Evolutionary conservation across 2,329 filamentous ascomycete species (phyloP), one percentile per base, ranked within the genome.

Genomic region (Seiridium unicorne): DNA sequence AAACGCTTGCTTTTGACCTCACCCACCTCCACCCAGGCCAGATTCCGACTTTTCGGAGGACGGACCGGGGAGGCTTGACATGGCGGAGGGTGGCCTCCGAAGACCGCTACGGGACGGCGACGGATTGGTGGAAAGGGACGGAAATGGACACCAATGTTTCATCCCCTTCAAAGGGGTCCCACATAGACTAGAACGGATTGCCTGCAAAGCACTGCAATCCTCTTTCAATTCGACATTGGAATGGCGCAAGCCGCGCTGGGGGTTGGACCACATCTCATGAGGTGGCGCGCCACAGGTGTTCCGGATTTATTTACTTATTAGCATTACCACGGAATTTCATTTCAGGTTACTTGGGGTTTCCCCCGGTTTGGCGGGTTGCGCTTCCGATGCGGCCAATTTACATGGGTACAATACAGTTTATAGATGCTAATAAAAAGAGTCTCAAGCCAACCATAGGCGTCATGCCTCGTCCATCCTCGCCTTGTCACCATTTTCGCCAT

Each of bases 11-110:
- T 26, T 26, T 26, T 26, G 18, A 26, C 18, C 18, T 26, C 18
- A 26, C 18, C 18, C 18, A 26, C 18, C 18, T 26, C 18, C 18
- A 26, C 18, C 18, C 18, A 26, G 18, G 18, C 18, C 18, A 26
- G 18, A 26, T 26, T 26, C 18, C 7, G 31, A 55, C 4, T 6
- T 9, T 44, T 38, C 36, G 51, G 36, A 32, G 38, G 26, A 35
- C 54, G 54, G 54, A 44, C 54, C 54, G 54, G 54, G 11, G 32
- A 32, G 13, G 49, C 31, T 57, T 35, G 34, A 32, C 38, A 32
- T 55, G 42, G 44, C 54, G 54, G 54, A 57, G 44, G 31, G 35
- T 47, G 44, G 31, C 42, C 44, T 46, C 54, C 54, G 54, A 57
- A n/a, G 7, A 48, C 13, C 31, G 1, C 31, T 38, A 11, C 54